Evolutionary conservation across 139 green algal genomes (phyloP), one percentile per base, ranked within the genome.

Genomic region (Chlamydomonas asymmetrica): DNA sequence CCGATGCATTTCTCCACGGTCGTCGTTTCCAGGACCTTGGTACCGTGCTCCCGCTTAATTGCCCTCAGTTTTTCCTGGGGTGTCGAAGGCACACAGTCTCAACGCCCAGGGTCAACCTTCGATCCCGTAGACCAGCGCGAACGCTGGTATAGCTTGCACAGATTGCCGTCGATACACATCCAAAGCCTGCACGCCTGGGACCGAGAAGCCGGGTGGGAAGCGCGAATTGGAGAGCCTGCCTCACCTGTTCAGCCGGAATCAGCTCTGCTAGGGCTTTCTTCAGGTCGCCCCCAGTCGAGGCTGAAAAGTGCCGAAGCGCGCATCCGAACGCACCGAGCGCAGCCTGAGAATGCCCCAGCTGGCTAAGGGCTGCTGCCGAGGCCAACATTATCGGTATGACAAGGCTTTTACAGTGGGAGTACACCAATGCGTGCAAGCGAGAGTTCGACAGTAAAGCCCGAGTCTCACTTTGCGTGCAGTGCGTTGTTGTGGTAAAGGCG

Each of bases 1-100:
- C 96, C 96, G 41, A 99, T 91, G 7, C 78, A 82, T 88, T 90
- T 89, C 34, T 97, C 89, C n/a, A 96, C 87, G 1, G 93, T 98
- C n/a, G 94, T 87, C 23, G 94, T 80, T 6, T 94, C 96, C 27
- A 99, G 75, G 20, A 70, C 65, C 49, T 94, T 90, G 39, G 38
- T 48, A 32, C 94, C 96, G 65, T 91, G 59, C 35, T 82, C 66
- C 67, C 92, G 93, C 78, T 97, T 97, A 4, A 99, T 63, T 2
- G 79, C 54, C 69, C 97, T 97, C 22, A 98, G 59, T 3, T 91
- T 86, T 20, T 92, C 95, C 91, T 98, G 50, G 8, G 23, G 22
- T 67, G 59, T 22, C 20, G 59, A 16, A 66, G 25, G 16, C 22
- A n/a, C 13, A 34, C 59, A 27, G n/a, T 66, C n/a, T 32, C 22